Percentiles rank a stretch among this genome's conserved stretches.
These are phyloP conservation scores for Sordaria brevicollis DNA, from an alignment of 495 filamentous ascomycete species.

Conservation along the genomic window DNA sequence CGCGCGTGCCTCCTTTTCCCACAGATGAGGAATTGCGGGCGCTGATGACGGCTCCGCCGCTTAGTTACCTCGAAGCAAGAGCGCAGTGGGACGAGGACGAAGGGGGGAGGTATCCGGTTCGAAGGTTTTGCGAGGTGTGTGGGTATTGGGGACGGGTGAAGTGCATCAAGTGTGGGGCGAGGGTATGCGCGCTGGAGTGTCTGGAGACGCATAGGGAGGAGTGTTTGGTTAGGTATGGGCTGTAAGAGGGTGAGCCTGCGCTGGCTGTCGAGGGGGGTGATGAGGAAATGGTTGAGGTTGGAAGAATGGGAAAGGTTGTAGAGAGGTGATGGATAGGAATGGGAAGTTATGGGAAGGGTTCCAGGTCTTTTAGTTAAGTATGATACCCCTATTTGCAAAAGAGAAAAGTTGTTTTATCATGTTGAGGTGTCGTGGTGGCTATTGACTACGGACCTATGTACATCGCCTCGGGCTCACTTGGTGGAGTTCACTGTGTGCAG, in stretches of 20 bases:
- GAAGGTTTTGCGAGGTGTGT: constrained; percentile 78
- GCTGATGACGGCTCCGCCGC: constrained; percentile 58
- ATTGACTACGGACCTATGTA: neutral
- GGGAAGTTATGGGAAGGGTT: neutral
- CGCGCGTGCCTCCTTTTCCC: constrained; percentile 52
- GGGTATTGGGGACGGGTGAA: constrained; percentile 85
- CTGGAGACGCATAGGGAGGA: constrained; percentile 70
- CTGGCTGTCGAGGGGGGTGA: neutral
- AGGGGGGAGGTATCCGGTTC: constrained; percentile 39
- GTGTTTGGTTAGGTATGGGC: constrained; percentile 56
- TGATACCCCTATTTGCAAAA: neutral
- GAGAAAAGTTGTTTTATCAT: neutral
- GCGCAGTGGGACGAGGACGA: constrained; percentile 36
- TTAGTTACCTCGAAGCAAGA: constrained; percentile 73
- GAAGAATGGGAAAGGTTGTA: neutral
- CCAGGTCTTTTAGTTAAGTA: neutral
- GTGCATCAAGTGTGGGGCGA: constrained; percentile 72
- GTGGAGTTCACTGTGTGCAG: too few relatives aligned
- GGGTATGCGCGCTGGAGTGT: constrained; percentile 77
- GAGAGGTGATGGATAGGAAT: neutral
- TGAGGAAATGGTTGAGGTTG: neutral
- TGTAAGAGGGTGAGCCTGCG: too few relatives aligned
- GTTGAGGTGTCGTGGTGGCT: neutral
- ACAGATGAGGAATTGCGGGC: constrained; percentile 56
- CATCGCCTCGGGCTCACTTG: neutral